Conservation (phyloP, 2,329 filamentous ascomycete genomes). For the Beauveria sp. region DNA sequence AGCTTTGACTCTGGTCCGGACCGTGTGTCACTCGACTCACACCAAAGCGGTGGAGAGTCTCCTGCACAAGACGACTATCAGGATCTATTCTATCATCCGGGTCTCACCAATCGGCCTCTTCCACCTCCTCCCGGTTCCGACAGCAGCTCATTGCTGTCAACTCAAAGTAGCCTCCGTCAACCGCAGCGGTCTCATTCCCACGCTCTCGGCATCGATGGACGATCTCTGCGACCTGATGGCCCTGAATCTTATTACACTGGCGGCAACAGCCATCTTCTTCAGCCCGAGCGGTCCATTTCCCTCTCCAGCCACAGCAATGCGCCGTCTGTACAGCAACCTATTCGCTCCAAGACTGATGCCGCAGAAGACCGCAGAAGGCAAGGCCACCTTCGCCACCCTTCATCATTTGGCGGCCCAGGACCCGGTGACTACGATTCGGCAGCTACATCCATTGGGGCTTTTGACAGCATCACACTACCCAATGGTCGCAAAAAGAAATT, state of each 20-base stretch:
- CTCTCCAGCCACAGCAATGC: conserved; percentile 74
- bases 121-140: conserved; percentile 59
- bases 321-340: conserved; percentile 71
- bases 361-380: conserved; percentile 58
- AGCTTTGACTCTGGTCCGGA: conserved; percentile 96
- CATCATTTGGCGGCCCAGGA: conserved; percentile 41
- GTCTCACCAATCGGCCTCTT: conserved; percentile 58
- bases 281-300: conserved; percentile 68
- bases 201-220: conserved; percentile 41
- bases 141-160: conserved; percentile 42
- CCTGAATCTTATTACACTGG: conserved; percentile 43
- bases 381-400: conserved; percentile 43
- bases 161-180: conserved; percentile 32
- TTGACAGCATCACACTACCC: conserved; percentile 80
- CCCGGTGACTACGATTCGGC: conserved; percentile 52
- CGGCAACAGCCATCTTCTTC: conserved; percentile 27
- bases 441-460: conserved; percentile 47
- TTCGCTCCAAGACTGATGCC: conserved; percentile 89
- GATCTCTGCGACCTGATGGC: conserved; percentile 29
- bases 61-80: conserved; percentile 66
- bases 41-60: conserved; percentile 55
- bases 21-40: conserved; percentile 48
- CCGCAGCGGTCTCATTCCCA: conserved; percentile 42
- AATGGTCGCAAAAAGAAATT: conserved; percentile 75
- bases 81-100: conserved; percentile 91